These are phyloP conservation scores for Orbilia blumenaviensis DNA, from an alignment of 2,329 filamentous ascomycete genomes.

Conservation along the genomic window DNA sequence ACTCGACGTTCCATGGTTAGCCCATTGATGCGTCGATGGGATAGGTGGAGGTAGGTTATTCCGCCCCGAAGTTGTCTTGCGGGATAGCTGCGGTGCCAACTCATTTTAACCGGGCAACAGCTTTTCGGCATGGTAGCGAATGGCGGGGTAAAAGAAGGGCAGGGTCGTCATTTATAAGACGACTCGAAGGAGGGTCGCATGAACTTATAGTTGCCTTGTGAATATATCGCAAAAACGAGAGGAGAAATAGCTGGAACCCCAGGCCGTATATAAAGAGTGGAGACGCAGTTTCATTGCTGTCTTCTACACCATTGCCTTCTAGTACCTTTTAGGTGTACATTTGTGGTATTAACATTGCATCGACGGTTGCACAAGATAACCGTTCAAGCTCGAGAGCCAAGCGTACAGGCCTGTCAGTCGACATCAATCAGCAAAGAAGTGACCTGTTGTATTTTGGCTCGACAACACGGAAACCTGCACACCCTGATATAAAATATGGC, in stretches of 20 bases:
- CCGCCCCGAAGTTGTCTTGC: constrained; percentile 27
- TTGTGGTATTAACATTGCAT: no score
- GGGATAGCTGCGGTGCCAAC: constrained; percentile 29
- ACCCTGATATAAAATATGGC: constrained; percentile 2
- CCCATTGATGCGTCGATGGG: not conserved
- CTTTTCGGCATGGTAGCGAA: constrained; percentile 48
- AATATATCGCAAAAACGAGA: no score
- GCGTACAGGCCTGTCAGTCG: no score
- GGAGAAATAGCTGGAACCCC: no score
- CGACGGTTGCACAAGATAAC: no score
- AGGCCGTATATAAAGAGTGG: no score
- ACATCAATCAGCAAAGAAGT: not conserved
- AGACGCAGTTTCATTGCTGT: no score
- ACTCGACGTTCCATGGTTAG: constrained; percentile 1
- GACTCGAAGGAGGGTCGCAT: not conserved
- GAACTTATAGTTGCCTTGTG: not conserved
- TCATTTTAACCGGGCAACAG: constrained; percentile 33
- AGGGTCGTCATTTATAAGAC: not conserved
- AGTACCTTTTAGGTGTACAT: no score
- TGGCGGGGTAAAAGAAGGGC: constrained; percentile 9
- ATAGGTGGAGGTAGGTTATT: constrained; percentile 42
- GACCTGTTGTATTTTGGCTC: constrained; percentile 22
- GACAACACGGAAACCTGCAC: constrained; percentile 11
- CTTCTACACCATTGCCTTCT: no score
- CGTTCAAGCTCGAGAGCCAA: no score